Base-by-base conservation (phyloP, 176 grass and related monocot species). In the Cenchrus purpureus region DNA sequence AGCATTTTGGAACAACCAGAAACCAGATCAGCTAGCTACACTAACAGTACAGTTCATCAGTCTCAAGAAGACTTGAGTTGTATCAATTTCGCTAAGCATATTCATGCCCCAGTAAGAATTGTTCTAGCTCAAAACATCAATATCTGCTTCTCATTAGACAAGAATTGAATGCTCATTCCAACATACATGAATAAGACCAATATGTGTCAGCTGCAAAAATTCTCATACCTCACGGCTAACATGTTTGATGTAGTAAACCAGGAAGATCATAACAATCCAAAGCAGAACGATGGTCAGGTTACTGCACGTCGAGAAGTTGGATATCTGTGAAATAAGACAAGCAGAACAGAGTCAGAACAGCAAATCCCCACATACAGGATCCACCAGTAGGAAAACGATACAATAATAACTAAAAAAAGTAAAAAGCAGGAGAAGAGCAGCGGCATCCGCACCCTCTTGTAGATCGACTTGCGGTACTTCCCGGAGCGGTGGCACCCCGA, bases 221-320 rank as follows among this genome's bases (percentile, higher is more conserved):
- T 37, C 0, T 8, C 60, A 79, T 91, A 99, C 97, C 97, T 99
- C 97, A 6, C 90, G 91, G 91, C 88, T 99, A 65, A 84, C 73
- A 79, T 89, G 93, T 52, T 99, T 99, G 63, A 99, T 96, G 81
- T 99, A 99, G 86, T 99, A 99, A 65, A 99, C 87, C 31, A 99
- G 81, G 83, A 96, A 88, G 52, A 92, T 85, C 90, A 99, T 95
- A 40, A 99, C 79, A 11, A 94, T 76, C 97, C 97, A 99, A 50
- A 99, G 90, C 28, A 99, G 82, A 79, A 99, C 3, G 84, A 94
- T 80, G 5, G 97, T 99, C 13, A 99, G 72, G 79, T 99, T 99
- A 31, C 86, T 94, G 84, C 84, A 96, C 3, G 97, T 99, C 15
- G 94, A 99, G 84, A 99, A 99, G 82, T 99, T 99, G 78, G 97